These are phyloP conservation scores for Colletotrichum musicola DNA, from an alignment of 2,329 filamentous ascomycete genomes.

Conservation along the genomic window DNA sequence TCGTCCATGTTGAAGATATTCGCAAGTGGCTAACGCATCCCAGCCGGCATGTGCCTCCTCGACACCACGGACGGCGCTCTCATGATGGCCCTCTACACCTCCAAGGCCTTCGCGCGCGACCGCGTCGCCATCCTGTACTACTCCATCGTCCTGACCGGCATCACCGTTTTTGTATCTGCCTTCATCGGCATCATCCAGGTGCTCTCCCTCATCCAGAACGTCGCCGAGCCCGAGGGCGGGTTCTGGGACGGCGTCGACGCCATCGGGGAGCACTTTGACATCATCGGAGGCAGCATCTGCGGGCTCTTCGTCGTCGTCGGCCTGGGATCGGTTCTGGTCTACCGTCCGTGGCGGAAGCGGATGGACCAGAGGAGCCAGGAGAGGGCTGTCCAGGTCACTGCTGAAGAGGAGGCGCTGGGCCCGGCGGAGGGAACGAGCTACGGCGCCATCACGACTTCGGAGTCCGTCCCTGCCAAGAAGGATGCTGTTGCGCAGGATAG, in stretches of 20 bases:
- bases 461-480: constrained; percentile 1
- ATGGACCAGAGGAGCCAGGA: constrained; percentile 50
- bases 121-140: constrained; percentile 94
- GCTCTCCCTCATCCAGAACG: constrained; percentile 81
- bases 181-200: constrained; percentile 90
- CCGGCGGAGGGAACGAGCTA: constrained; percentile 60
- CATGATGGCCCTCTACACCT: constrained; percentile 95
- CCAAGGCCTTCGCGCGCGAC: constrained; percentile 81
- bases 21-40: neutral
- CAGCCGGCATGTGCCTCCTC: constrained; percentile 92
- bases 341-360: constrained; percentile 80
- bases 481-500: constrained; percentile 8
- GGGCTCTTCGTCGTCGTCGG: constrained; percentile 86
- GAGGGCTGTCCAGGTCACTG: neutral
- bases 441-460: constrained; percentile 57
- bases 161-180: constrained; percentile 86
- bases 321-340: constrained; percentile 77
- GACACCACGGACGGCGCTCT: constrained; percentile 94
- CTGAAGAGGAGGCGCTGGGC: constrained; percentile 30
- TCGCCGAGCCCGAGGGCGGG: constrained; percentile 77
- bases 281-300: constrained; percentile 89
- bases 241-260: constrained; percentile 92
- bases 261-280: constrained; percentile 84
- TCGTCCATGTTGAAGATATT: neutral
- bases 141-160: constrained; percentile 85